phyloP scores from a whole-genome alignment of 2,329 filamentous ascomycete species.

The Coleophoma cylindrospora region DNA sequence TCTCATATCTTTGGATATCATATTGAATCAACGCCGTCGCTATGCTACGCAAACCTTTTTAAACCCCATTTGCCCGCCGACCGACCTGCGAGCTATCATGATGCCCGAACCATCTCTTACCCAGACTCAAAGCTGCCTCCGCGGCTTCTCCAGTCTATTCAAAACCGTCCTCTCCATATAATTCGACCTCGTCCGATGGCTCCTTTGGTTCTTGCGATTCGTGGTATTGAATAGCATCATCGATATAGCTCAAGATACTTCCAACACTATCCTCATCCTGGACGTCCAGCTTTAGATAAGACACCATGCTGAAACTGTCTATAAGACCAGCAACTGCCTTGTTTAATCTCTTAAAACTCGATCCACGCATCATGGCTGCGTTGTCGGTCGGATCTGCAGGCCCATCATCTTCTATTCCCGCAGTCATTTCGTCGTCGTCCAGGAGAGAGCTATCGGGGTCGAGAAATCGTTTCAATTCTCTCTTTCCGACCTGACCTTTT shows the following conservation, averaged over 20 bases:
- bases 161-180: slow-evolving; percentile 34
- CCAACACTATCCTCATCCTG: slow-evolving; percentile 90
- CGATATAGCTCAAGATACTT: slow-evolving; percentile 82
- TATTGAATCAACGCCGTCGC: slow-evolving; percentile 15
- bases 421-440: slow-evolving; percentile 57
- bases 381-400: slow-evolving; percentile 54
- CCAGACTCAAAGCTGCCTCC: background rate
- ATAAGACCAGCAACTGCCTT: slow-evolving; percentile 85
- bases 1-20: background rate
- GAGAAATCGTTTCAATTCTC: slow-evolving; percentile 84
- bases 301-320: slow-evolving; percentile 97
- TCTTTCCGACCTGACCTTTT: slow-evolving; percentile 80
- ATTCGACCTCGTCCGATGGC: slow-evolving; percentile 59
- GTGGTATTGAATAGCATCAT: slow-evolving; percentile 89
- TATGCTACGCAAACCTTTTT: slow-evolving; percentile 1
- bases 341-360: slow-evolving; percentile 78
- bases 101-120: background rate
- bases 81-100: too few species aligned
- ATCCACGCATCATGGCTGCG: slow-evolving; percentile 71
- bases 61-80: background rate
- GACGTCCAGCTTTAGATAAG: slow-evolving; percentile 83
- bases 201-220: slow-evolving; percentile 90
- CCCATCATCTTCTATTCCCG: slow-evolving; percentile 37
- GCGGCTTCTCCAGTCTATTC: slow-evolving; percentile 6
- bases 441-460: slow-evolving; percentile 80